Percentiles rank a stretch among this genome's conserved stretches.
Evolutionary conservation across 2,329 filamentous ascomycete genomes (phyloP).

Genomic region (Cytospora piceicola): DNA sequence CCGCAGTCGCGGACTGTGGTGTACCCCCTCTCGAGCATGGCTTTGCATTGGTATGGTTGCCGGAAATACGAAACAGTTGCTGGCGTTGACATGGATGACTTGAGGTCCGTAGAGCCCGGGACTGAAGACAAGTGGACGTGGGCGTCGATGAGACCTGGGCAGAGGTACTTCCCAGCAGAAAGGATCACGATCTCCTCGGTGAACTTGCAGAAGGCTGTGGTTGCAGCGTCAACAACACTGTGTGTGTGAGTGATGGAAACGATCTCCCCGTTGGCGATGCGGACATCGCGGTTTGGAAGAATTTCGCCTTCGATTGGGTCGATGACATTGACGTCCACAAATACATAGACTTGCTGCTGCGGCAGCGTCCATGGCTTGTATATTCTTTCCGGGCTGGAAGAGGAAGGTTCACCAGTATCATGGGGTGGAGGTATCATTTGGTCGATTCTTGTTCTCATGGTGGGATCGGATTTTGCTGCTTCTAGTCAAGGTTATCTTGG

Average conservation of each 20-base stretch:
- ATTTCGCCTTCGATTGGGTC: constrained; percentile 44
- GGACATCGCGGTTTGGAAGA: constrained; percentile 38
- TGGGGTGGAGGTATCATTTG: neutral
- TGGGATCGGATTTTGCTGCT: neutral
- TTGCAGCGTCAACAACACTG: fast-evolving
- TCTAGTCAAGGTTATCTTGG: neutral
- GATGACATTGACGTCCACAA: constrained; percentile 50
- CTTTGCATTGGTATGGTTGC: constrained; percentile 50
- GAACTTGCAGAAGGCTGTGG: no score
- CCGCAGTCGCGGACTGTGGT: constrained; percentile 63
- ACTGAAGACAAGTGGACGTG: constrained; percentile 53
- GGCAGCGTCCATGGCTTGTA: constrained; percentile 44
- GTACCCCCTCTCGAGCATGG: constrained; percentile 61
- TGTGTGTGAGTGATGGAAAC: constrained; percentile 30
- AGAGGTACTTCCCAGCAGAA: constrained; percentile 49
- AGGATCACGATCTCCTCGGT: constrained; percentile 40
- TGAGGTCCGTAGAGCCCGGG: constrained; percentile 46
- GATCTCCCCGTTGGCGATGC: constrained; percentile 43
- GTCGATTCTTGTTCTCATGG: constrained; percentile 4
- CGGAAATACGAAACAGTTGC: constrained; percentile 46
- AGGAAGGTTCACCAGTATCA: neutral
- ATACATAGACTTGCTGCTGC: constrained; percentile 40
- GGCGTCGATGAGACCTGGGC: constrained; percentile 56
- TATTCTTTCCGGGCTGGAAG: constrained; percentile 29
- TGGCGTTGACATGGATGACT: constrained; percentile 42